A percentile compares a stretch with the other conserved stretches of the same genome.
Conservation (phyloP, 441 rosid species). For the Gossypium davidsonii region DNA sequence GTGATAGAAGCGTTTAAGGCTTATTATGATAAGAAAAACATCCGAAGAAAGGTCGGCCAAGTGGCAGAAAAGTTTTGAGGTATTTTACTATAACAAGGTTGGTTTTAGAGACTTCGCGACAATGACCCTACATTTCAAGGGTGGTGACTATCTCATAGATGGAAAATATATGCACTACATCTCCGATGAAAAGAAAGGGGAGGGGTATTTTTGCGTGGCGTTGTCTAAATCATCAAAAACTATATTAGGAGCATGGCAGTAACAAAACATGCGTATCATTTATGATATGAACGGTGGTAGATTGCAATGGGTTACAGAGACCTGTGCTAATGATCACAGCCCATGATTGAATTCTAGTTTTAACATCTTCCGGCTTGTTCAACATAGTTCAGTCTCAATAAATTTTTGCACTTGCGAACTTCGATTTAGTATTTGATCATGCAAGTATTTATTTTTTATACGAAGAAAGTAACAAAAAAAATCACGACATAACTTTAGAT, state of each 20-base stretch:
- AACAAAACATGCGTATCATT: neutral
- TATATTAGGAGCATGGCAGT: neutral
- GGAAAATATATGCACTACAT: neutral
- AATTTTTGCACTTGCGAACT: too few species aligned
- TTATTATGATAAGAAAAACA: neutral
- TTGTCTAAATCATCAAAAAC: neutral
- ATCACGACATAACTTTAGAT: too few species aligned
- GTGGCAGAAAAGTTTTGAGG: too few species aligned
- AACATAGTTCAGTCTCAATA: too few species aligned
- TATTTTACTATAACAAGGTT: neutral
- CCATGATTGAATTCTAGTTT: neutral
- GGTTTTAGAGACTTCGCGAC: neutral
- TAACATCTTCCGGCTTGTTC: too few species aligned
- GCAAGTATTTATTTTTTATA: too few species aligned
- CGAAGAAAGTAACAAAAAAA: too few species aligned
- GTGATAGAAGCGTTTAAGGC: neutral
- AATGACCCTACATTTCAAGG: slow-evolving; percentile 11
- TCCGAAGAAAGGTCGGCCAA: neutral
- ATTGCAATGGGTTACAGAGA: neutral
- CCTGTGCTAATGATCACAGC: neutral
- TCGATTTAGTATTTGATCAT: too few species aligned
- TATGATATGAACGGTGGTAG: neutral
- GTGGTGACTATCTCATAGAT: neutral
- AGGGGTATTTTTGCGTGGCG: neutral
- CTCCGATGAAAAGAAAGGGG: too few species aligned